Base-by-base conservation (phyloP, 164 flowering plant species). In the Vitis amurensis region DNA sequence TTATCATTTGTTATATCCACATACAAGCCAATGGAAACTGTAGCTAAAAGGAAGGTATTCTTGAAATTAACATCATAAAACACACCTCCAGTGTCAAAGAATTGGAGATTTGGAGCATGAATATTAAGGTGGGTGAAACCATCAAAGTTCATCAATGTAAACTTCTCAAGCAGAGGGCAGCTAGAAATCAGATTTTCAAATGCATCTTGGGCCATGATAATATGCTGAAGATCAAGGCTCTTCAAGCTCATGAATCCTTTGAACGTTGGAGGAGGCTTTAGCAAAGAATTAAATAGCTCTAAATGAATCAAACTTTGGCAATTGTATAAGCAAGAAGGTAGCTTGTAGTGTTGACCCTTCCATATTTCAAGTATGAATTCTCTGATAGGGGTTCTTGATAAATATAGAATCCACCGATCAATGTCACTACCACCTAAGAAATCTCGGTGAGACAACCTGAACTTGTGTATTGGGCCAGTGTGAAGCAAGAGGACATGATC, bases 401-500 rank as follows among this genome's bases (percentile, higher is more conserved):
- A 60, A 69, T 67, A 71, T 47, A 82, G 83, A 59, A 84, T 77
- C 90, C 90, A 88, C 27, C 83, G 71, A 71, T 85, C 88, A 52
- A 88, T 78, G 57, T 83, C 84, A 70, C 61, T 57, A 52, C 74
- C 75, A 30, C 79, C 81, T 37, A 78, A 62, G 61, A 78, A 73
- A 64, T 86, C 83, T 30, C 76, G 75, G 59, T 79, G 81, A 59
- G 86, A 78, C 59, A 86, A 81, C 73, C 77, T 77, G 75, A 88
- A 86, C 76, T 77, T 83, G 55, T 70, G 71, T 29, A 86, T 82
- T n/a, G 87, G 85, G 60, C 88, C 87, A 59, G 52, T 69, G 51
- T 86, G 90, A 61, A 83, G 84, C 64, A 85, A 72, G 37, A 88
- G 81, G 30, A 82, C 87, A 65, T 77, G 88, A 63, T 88, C 87